A percentile compares a stretch with the other conserved stretches of the same genome.
Conservation (phyloP, 805 yeast species). For the Yarrowia yakushimensis region DNA sequence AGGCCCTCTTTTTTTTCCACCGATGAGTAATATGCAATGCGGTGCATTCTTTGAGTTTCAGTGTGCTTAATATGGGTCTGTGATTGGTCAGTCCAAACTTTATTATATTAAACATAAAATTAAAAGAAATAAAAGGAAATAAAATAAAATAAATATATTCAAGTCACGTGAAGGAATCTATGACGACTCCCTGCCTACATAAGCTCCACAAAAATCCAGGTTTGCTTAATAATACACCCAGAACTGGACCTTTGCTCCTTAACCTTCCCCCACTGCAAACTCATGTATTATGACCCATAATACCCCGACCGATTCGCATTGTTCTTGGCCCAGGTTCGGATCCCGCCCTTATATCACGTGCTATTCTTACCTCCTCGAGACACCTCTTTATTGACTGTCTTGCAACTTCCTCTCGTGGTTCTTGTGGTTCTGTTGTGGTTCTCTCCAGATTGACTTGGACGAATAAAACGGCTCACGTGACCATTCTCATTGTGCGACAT, state of each 20-base stretch:
- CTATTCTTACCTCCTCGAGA: background rate
- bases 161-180: no score
- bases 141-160: no score
- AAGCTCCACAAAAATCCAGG: no score
- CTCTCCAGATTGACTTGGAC: background rate
- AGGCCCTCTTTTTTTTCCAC: background rate
- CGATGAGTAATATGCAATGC: constrained; percentile 24
- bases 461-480: constrained; percentile 13
- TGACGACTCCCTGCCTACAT: no score
- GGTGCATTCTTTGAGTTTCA: background rate
- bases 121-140: background rate
- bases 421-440: no score
- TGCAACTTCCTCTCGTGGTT: no score
- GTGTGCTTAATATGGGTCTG: background rate
- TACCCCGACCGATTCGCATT: background rate
- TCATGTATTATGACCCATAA: background rate
- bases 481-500: no score
- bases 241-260: no score
- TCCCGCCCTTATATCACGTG: no score
- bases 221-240: no score
- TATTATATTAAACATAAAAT: background rate
- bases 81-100: background rate
- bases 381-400: no score
- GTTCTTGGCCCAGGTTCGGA: background rate
- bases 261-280: background rate